These are phyloP conservation scores for Laburnicola sp. DNA, from an alignment of 2,329 filamentous ascomycete species.

Conservation along the genomic window DNA sequence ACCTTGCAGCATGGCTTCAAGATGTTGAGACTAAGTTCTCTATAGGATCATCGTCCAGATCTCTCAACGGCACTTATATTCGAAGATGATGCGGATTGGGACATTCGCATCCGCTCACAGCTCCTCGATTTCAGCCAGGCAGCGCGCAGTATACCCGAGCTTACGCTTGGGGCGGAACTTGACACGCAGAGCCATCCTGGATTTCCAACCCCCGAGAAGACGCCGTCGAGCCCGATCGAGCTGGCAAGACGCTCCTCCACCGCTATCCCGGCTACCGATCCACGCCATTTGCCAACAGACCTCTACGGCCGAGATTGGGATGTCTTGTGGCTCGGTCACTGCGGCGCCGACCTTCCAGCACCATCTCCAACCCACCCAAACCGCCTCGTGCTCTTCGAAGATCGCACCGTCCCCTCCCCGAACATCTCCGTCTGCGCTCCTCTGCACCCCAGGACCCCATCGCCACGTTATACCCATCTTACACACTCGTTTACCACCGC, in stretches of 20 bases:
- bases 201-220: constrained; percentile 5
- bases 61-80: constrained; percentile 29
- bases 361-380: constrained; percentile 17
- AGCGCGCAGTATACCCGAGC: constrained; percentile 14
- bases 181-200: constrained; percentile 1
- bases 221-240: constrained; percentile 8
- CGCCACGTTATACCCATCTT: constrained; percentile 22
- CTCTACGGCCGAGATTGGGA: constrained; percentile 44
- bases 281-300: constrained; percentile 16
- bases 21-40: constrained; percentile 2
- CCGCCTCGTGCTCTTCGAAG: constrained; percentile 22
- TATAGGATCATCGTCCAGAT: constrained; percentile 24
- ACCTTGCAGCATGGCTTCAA: background rate
- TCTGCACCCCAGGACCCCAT: constrained; percentile 21
- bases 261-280: constrained; percentile 6
- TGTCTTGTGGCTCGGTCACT: constrained; percentile 47
- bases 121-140: constrained; percentile 19
- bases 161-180: constrained; percentile 8
- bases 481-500: constrained; percentile 27
- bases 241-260: constrained; percentile 21
- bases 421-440: constrained; percentile 26
- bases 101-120: constrained; percentile 24
- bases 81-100: constrained; percentile 35
- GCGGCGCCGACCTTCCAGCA: constrained; percentile 31
- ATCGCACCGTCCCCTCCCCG: constrained; percentile 23